Evolutionary conservation across 805 yeast genomes (phyloP).

Genomic region (Jamesozyma spencerorum): DNA sequence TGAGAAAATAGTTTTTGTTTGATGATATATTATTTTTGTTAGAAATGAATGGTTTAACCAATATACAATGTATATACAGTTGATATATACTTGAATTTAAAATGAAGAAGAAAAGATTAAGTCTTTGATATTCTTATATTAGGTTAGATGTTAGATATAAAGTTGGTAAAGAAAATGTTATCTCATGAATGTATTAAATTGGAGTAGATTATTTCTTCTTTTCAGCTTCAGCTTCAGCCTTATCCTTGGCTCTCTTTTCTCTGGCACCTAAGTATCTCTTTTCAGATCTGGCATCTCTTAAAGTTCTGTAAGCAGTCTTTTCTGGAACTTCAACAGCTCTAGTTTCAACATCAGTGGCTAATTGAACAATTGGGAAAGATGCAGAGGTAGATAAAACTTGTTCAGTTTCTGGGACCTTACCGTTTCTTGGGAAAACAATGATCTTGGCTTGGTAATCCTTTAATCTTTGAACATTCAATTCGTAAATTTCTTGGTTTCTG

Average conservation of each 20-base stretch:
- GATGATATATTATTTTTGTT: conserved; percentile 15
- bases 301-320: conserved; percentile 85
- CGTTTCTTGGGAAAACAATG: conserved; percentile 91
- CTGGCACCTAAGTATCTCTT: conserved; percentile 92
- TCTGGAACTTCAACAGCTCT: conserved; percentile 77
- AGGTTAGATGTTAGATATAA: too few relatives aligned
- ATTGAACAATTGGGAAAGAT: conserved; percentile 86
- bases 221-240: conserved; percentile 99
- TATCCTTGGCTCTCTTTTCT: conserved; percentile 94
- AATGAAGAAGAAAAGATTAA: too few relatives aligned
- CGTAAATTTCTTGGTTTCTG: conserved; percentile 93
- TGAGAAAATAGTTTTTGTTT: conserved; percentile 40
- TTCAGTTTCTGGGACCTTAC: conserved; percentile 67
- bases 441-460: conserved; percentile 92
- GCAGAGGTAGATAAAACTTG: conserved; percentile 69
- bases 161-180: too few relatives aligned
- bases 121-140: too few relatives aligned
- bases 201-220: conserved; percentile 75
- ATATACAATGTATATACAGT: conserved; percentile 27
- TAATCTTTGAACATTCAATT: conserved; percentile 91
- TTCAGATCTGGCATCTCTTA: conserved; percentile 90
- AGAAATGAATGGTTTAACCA: conserved; percentile 28
- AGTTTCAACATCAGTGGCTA: conserved; percentile 61
- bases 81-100: conserved; percentile 6
- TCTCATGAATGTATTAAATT: conserved; percentile 2